These are phyloP conservation scores for Prunus salicina DNA, from an alignment of 306 rosid species.

Conservation along the genomic window DNA sequence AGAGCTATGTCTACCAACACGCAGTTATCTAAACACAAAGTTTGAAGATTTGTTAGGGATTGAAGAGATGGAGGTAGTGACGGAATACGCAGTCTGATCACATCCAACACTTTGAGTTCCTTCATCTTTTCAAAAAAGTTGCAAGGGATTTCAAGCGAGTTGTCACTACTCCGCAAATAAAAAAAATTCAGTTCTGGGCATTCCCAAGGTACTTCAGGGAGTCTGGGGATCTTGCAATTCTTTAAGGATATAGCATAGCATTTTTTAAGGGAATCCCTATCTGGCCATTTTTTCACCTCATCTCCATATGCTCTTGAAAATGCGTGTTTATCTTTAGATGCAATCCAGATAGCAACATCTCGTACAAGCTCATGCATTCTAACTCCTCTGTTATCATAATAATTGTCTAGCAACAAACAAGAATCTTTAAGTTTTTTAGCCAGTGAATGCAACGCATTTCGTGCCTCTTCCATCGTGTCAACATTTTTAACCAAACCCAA, in stretches of 20 bases:
- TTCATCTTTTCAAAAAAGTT: slow-evolving; percentile 13
- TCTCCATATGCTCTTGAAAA: neutral
- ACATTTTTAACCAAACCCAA: slow-evolving; percentile 16
- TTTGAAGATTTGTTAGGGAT: slow-evolving; percentile 13
- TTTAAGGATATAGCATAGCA: slow-evolving; percentile 3
- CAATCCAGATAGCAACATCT: slow-evolving; percentile 18
- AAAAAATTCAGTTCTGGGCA: slow-evolving; percentile 17
- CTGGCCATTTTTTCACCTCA: slow-evolving; percentile 14
- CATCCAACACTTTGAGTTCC: slow-evolving; percentile 20
- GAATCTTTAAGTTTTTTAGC: slow-evolving; percentile 13
- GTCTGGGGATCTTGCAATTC: neutral
- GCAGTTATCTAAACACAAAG: neutral
- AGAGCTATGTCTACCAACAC: neutral
- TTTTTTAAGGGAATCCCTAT: slow-evolving; percentile 1
- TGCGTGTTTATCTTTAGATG: slow-evolving; percentile 1
- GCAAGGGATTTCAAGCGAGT: neutral
- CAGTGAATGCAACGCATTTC: neutral
- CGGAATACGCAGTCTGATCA: neutral
- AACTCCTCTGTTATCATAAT: neutral
- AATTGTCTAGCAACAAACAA: slow-evolving; percentile 13
- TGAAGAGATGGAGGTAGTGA: slow-evolving; percentile 20
- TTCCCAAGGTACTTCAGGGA: slow-evolving; percentile 10
- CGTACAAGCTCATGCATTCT: slow-evolving; percentile 30
- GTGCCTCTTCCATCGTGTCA: slow-evolving; percentile 6
- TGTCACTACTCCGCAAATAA: fast-evolving